Conservation (phyloP, 2,329 filamentous ascomycete species). For the Microdochium bolleyi region DNA sequence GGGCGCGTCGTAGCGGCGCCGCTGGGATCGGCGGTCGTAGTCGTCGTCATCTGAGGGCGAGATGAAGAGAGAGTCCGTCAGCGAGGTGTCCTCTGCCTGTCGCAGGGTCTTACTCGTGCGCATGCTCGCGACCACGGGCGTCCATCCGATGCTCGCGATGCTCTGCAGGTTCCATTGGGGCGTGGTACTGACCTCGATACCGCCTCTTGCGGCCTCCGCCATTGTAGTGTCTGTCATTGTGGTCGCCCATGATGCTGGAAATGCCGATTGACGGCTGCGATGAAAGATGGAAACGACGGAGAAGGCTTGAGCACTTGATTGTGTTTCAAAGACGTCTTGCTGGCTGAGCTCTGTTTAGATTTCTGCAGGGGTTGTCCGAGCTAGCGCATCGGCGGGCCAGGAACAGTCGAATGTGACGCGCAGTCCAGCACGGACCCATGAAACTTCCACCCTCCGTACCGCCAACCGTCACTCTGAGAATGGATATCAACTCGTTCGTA, state of each 20-base stretch:
- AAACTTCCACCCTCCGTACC: too few species aligned
- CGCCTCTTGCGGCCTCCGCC: conserved; percentile 62
- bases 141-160: too few species aligned
- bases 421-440: background rate
- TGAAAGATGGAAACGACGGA: conserved; percentile 2
- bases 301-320: background rate
- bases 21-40: conserved; percentile 64
- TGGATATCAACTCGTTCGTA: too few species aligned
- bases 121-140: conserved; percentile 20
- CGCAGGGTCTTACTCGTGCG: too few species aligned
- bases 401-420: background rate
- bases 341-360: background rate
- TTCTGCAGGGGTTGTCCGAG: background rate
- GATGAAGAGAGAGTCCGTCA: background rate
- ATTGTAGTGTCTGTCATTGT: conserved; percentile 45
- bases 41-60: conserved; percentile 61
- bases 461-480: too few species aligned
- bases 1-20: conserved; percentile 66
- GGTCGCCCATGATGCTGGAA: conserved; percentile 39
- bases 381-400: background rate
- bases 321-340: background rate
- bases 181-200: conserved; percentile 66
- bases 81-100: too few species aligned
- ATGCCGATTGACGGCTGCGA: background rate
- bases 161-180: too few species aligned